Evolutionary conservation across 805 yeast genomes (phyloP).

Genomic region (Monosporozyma siamensis): DNA sequence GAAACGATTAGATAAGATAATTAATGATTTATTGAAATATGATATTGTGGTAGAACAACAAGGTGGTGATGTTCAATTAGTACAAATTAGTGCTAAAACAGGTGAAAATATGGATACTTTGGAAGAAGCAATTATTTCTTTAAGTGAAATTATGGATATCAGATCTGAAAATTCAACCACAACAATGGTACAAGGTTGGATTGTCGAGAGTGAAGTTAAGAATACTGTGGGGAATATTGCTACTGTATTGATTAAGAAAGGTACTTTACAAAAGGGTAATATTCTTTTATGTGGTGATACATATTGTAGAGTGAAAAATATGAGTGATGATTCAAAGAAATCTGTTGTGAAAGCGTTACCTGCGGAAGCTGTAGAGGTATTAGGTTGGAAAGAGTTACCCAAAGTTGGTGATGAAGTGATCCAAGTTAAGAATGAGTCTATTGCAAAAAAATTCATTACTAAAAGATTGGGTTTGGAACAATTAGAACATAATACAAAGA

Average conservation of each 20-base stretch:
- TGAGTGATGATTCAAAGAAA: constrained; percentile 67
- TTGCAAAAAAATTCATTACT: constrained; percentile 64
- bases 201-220: constrained; percentile 74
- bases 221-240: constrained; percentile 81
- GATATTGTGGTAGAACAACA: constrained; percentile 83
- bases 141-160: constrained; percentile 76
- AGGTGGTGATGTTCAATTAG: constrained; percentile 92
- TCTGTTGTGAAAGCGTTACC: constrained; percentile 63
- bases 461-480: constrained; percentile 56
- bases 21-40: constrained; percentile 63
- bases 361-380: constrained; percentile 78
- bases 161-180: constrained; percentile 43
- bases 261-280: constrained; percentile 60
- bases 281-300: constrained; percentile 81
- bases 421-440: constrained; percentile 63
- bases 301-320: constrained; percentile 72
- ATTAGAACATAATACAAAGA: constrained; percentile 49
- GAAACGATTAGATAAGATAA: constrained; percentile 63
- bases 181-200: constrained; percentile 67
- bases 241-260: constrained; percentile 73
- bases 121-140: constrained; percentile 79
- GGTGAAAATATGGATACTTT: constrained; percentile 84
- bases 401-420: constrained; percentile 81
- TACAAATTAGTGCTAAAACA: constrained; percentile 79
- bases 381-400: constrained; percentile 93